Evolutionary conservation across 179 eudicot genomes (phyloP).

Genomic region (Actinidia arguta): DNA sequence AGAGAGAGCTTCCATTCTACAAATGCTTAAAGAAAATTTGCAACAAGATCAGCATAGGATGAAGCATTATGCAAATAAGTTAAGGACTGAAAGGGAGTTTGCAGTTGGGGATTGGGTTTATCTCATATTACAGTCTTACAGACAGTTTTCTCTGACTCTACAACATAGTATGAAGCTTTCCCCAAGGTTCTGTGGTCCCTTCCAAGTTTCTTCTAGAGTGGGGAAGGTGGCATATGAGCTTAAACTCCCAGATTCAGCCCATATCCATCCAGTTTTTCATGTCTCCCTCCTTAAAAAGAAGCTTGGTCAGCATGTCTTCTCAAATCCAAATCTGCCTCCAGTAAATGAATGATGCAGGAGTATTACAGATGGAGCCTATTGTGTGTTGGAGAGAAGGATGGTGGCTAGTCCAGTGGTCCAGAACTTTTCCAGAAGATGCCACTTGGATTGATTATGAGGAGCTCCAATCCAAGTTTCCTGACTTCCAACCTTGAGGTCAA

Average conservation of each 20-base stretch:
- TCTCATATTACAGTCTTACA: not conserved
- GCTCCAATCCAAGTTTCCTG: too few relatives aligned
- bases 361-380: too few relatives aligned
- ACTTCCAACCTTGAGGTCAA: too few relatives aligned
- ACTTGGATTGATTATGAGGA: too few relatives aligned
- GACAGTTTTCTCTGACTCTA: not conserved
- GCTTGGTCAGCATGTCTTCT: not conserved
- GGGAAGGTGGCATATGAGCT: not conserved
- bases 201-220: not conserved
- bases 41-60: not conserved
- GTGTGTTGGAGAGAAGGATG: too few relatives aligned
- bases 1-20: not conserved
- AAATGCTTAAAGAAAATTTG: not conserved
- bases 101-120: not conserved
- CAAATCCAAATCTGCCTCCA: not conserved
- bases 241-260: not conserved
- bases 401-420: too few relatives aligned
- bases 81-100: not conserved
- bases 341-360: not conserved
- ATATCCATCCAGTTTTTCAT: not conserved
- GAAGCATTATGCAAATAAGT: not conserved
- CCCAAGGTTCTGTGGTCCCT: not conserved
- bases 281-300: not conserved
- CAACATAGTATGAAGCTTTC: not conserved
- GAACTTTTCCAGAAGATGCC: too few relatives aligned